These are phyloP conservation scores for Gossypium aridum DNA, from an alignment of 441 rosid species.

Conservation along the genomic window DNA sequence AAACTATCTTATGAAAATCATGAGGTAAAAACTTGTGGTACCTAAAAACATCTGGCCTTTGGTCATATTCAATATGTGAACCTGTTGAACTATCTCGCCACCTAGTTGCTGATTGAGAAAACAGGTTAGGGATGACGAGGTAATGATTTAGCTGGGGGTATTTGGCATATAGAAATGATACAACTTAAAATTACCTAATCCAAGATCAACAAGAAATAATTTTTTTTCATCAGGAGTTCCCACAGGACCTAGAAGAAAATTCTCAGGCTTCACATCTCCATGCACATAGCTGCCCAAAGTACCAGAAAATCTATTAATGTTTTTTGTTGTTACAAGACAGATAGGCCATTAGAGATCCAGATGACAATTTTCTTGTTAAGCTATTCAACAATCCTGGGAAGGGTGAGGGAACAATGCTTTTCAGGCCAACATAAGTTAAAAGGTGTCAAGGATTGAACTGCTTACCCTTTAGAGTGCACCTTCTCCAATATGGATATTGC, in stretches of 20 bases:
- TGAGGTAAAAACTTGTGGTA: conserved; percentile 4
- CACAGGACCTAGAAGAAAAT: conserved; percentile 52
- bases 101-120: conserved; percentile 35
- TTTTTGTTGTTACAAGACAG: background rate
- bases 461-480: conserved; percentile 66
- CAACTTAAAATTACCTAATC: conserved; percentile 40
- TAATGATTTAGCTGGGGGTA: background rate
- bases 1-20: background rate
- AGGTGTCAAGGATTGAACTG: background rate
- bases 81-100: conserved; percentile 56
- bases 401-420: background rate
- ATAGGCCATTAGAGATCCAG: background rate
- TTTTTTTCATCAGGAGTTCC: conserved; percentile 52
- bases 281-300: conserved; percentile 44
- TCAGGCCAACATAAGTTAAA: background rate
- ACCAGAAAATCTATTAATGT: background rate
- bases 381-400: background rate
- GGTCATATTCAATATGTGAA: conserved; percentile 61
- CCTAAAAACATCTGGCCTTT: conserved; percentile 71
- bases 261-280: conserved; percentile 75
- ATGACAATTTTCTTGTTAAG: background rate
- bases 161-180: too few species aligned
- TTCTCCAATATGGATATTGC: conserved; percentile 71
- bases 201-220: conserved; percentile 58
- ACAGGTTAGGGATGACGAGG: background rate